phyloP scores from a whole-genome alignment of 768 basidiomycete species.

The Trametes cingulata region DNA sequence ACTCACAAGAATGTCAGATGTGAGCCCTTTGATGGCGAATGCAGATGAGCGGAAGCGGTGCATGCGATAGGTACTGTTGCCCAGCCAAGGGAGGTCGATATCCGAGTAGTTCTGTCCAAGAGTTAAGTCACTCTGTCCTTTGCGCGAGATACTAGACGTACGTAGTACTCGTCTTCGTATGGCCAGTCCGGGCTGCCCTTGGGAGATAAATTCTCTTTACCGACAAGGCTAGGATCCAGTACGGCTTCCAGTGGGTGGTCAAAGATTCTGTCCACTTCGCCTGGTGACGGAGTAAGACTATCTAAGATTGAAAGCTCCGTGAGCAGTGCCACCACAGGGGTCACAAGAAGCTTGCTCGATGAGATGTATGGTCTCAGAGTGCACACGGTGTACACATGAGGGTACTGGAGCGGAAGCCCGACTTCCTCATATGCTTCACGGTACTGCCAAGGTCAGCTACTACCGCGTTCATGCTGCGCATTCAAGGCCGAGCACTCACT shows the following conservation, averaged over 20 bases:
- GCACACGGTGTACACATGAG: conserved; percentile 60
- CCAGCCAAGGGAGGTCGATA: conserved; percentile 46
- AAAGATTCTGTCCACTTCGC: conserved; percentile 81
- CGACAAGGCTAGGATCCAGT: conserved; percentile 57
- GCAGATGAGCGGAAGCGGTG: conserved; percentile 79
- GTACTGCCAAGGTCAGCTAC: conserved; percentile 44
- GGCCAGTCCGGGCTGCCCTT: conserved; percentile 76
- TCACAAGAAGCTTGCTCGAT: conserved; percentile 67
- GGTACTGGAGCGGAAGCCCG: conserved; percentile 56
- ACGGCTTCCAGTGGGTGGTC: conserved; percentile 75
- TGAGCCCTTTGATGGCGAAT: conserved; percentile 83
- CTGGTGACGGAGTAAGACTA: conserved; percentile 52
- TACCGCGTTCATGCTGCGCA: background rate
- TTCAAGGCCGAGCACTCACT: conserved; percentile 46
- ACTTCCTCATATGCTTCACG: conserved; percentile 90
- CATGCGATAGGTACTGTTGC: conserved; percentile 66
- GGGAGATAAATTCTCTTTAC: conserved; percentile 49
- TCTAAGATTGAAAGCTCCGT: conserved; percentile 53
- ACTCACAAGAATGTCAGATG: conserved; percentile 77
- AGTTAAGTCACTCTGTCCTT: background rate
- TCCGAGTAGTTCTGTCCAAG: conserved; percentile 57
- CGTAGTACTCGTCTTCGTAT: conserved; percentile 72
- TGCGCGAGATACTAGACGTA: conserved; percentile 39
- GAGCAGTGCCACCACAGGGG: conserved; percentile 75
- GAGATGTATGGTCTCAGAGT: conserved; percentile 69